Conservation (phyloP, 805 yeast species). For the Candida ficus region DNA sequence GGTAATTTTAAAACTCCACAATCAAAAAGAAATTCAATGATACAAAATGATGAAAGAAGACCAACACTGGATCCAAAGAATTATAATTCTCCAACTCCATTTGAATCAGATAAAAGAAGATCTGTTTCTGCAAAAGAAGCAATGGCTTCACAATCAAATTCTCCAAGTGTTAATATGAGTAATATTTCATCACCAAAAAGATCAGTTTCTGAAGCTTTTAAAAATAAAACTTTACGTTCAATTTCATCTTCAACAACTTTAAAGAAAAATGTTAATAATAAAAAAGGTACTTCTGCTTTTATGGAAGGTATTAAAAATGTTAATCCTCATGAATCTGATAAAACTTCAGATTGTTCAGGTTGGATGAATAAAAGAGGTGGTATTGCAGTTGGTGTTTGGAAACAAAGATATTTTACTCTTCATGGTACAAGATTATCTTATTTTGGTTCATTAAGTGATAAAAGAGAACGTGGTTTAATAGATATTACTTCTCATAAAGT, state of each 20-base stretch:
- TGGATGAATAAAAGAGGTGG: conserved; percentile 96
- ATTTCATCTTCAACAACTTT: conserved; percentile 44
- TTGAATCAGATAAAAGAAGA: conserved; percentile 35
- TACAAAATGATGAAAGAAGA: conserved; percentile 6
- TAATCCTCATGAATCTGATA: conserved; percentile 72
- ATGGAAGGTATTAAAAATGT: conserved; percentile 81
- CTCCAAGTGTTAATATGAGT: no score
- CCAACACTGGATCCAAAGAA: conserved; percentile 14
- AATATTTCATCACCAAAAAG: conserved; percentile 28
- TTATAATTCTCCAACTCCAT: conserved; percentile 6
- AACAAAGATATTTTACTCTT: conserved; percentile 73
- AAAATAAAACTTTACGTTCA: conserved; percentile 47
- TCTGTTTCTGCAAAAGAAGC: conserved; percentile 46
- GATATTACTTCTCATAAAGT: conserved; percentile 95
- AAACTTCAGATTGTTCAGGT: conserved; percentile 74
- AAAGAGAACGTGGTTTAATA: conserved; percentile 84
- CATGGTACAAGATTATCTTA: conserved; percentile 94
- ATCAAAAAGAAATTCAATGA: conserved; percentile 2
- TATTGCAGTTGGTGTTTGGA: conserved; percentile 85
- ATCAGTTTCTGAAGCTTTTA: conserved; percentile 44
- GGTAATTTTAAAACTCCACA: conserved; percentile 3
- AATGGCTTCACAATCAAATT: neutral
- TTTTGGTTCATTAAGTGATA: conserved; percentile 72
- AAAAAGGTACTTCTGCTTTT: conserved; percentile 71
- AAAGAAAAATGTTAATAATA: conserved; percentile 32